phyloP scores from a whole-genome alignment of 2,329 filamentous ascomycete species.

The Penicillium hordei region DNA sequence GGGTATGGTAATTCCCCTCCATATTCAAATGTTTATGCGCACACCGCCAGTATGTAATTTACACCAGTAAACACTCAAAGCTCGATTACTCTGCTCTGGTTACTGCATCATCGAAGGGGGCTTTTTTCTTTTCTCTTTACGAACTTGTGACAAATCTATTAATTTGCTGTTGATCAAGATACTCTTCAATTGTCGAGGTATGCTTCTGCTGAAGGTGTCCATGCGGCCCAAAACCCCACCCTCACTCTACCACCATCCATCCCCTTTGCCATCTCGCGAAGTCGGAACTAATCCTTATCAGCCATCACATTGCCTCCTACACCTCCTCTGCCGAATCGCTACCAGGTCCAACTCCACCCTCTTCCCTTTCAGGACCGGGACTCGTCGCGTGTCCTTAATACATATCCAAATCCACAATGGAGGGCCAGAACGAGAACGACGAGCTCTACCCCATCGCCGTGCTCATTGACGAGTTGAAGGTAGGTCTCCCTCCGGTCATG shows the following conservation, averaged over 20 bases:
- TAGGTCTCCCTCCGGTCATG: slow-evolving; percentile 39
- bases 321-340: slow-evolving; percentile 5
- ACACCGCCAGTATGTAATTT: slow-evolving; percentile 25
- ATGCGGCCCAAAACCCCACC: slow-evolving; percentile 41
- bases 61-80: slow-evolving; percentile 11
- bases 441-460: slow-evolving; percentile 99
- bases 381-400: slow-evolving; percentile 29
- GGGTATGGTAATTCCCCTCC: slow-evolving; percentile 17
- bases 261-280: slow-evolving; percentile 30
- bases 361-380: slow-evolving; percentile 31
- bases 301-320: slow-evolving; percentile 4
- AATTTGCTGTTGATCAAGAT: slow-evolving; percentile 16
- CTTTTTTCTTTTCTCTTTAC: neutral
- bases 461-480: slow-evolving; percentile 99
- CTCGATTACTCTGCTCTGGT: slow-evolving; percentile 5
- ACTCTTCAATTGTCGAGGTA: slow-evolving; percentile 21
- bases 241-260: slow-evolving; percentile 24
- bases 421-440: slow-evolving; percentile 87
- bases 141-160: slow-evolving; percentile 9
- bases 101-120: slow-evolving; percentile 20
- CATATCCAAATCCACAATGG: slow-evolving; percentile 64
- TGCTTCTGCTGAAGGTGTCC: slow-evolving; percentile 28
- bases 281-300: slow-evolving; percentile 17
- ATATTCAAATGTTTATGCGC: neutral
- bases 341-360: slow-evolving; percentile 25